phyloP scores from a whole-genome alignment of 1,284 basidiomycete genomes.

The Ganoderma lucidum region DNA sequence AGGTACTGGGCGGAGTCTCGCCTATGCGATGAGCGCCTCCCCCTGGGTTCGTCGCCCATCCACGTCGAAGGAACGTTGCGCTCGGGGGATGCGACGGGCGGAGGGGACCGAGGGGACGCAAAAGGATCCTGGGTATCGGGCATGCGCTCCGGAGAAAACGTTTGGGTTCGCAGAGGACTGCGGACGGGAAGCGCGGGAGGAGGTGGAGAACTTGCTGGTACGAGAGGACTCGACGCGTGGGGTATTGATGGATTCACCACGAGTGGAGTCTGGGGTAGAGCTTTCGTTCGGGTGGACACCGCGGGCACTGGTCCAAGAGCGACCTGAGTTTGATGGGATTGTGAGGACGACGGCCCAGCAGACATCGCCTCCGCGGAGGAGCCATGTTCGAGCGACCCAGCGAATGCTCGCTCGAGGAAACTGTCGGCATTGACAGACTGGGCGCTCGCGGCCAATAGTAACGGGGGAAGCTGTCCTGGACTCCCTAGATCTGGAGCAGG shows the following conservation, averaged over 20 bases:
- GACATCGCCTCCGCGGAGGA: constrained; percentile 31
- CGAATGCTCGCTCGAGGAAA: constrained; percentile 40
- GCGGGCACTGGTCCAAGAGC: constrained; percentile 26
- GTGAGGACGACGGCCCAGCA: constrained; percentile 32
- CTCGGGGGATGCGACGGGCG: constrained; percentile 7
- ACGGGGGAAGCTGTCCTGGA: not conserved
- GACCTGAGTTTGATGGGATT: constrained; percentile 36
- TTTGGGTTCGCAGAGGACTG: not conserved
- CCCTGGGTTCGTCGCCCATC: constrained; percentile 12
- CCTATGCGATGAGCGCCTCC: constrained; percentile 26
- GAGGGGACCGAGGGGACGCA: not conserved
- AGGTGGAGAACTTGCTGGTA: not conserved
- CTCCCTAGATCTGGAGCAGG: not conserved
- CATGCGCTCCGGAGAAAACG: not conserved
- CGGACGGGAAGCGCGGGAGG: not conserved
- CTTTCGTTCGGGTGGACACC: constrained; percentile 17
- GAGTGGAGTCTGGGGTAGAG: constrained; percentile 17
- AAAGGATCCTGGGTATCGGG: not conserved
- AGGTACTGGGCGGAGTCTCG: constrained; percentile 29
- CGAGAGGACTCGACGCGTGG: not conserved
- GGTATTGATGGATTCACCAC: constrained; percentile 10
- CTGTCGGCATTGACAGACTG: constrained; percentile 36
- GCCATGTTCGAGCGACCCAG: constrained; percentile 30
- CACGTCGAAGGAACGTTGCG: constrained; percentile 12
- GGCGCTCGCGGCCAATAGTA: constrained; percentile 16